Percentiles rank a stretch among this genome's conserved stretches.
phyloP scores from a whole-genome alignment of 2,329 filamentous ascomycete species.

The Fusarium anthophilum region DNA sequence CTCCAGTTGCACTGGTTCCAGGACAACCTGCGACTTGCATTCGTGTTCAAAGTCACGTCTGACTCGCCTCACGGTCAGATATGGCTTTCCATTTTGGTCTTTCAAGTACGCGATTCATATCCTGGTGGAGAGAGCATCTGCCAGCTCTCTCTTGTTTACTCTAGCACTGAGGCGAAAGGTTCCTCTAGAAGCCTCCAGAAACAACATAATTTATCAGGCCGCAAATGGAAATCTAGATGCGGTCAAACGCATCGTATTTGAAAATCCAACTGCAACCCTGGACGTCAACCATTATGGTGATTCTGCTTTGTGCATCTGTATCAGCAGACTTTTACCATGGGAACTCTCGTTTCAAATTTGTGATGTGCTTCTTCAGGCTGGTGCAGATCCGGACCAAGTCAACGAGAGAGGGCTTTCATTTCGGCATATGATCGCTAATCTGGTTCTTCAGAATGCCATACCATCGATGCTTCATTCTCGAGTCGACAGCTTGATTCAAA shows the following conservation, averaged over 20 bases:
- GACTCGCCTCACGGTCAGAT: not conserved
- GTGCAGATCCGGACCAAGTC: not conserved
- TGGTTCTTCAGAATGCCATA: accelerated
- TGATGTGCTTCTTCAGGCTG: not conserved
- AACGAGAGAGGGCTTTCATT: not conserved
- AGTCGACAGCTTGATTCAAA: not conserved
- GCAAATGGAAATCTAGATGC: not conserved
- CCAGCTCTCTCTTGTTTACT: not conserved
- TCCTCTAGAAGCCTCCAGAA: not conserved
- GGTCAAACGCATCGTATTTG: not conserved
- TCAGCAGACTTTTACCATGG: accelerated
- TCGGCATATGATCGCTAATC: not conserved
- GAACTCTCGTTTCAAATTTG: not conserved
- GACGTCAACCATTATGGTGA: not conserved
- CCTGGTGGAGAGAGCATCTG: not conserved
- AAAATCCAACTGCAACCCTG: not conserved
- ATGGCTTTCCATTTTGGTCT: not conserved
- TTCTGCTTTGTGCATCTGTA: not conserved
- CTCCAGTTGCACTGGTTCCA: not conserved
- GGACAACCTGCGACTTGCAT: not conserved
- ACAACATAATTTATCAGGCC: not conserved
- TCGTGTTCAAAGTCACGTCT: not conserved
- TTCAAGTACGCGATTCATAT: not conserved
- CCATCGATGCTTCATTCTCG: not conserved
- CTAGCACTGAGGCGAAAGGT: not conserved